Percentiles rank a stretch among this genome's conserved stretches.
Evolutionary conservation across 345 rosid genomes (phyloP).

Genomic region (Cardamine chenopodiifolia): DNA sequence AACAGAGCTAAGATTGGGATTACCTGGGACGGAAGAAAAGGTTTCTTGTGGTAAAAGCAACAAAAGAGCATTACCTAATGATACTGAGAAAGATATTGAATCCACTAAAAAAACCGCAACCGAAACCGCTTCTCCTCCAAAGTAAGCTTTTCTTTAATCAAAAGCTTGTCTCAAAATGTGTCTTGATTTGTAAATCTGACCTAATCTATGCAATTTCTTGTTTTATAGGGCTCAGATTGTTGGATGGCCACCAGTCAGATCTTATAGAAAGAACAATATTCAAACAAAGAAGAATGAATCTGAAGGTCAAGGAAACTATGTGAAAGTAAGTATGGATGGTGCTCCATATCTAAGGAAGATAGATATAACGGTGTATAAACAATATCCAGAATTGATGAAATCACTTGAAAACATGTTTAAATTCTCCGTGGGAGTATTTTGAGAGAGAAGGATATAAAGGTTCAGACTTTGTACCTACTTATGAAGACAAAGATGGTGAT

Average conservation of each 20-base stretch:
- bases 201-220: background rate
- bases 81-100: constrained; percentile 37
- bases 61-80: constrained; percentile 53
- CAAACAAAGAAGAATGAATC: constrained; percentile 60
- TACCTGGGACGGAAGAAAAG: constrained; percentile 65
- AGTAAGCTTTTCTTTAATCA: constrained; percentile 52
- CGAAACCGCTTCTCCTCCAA: constrained; percentile 56
- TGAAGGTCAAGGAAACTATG: constrained; percentile 51
- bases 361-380: constrained; percentile 61
- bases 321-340: constrained; percentile 94
- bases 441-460: constrained; percentile 87
- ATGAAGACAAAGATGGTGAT: constrained; percentile 90
- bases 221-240: constrained; percentile 61
- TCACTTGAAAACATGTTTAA: constrained; percentile 82
- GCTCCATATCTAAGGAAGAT: constrained; percentile 88
- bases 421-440: constrained; percentile 63
- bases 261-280: constrained; percentile 57
- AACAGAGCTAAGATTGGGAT: constrained; percentile 85
- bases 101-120: constrained; percentile 41
- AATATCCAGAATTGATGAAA: constrained; percentile 60
- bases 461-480: constrained; percentile 76
- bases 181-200: constrained; percentile 10
- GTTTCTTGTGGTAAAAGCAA: constrained; percentile 53
- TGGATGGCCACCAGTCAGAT: constrained; percentile 83
- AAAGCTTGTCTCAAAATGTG: background rate